phyloP scores from a whole-genome alignment of 805 yeast species.

The Cyberlindnera americana region DNA sequence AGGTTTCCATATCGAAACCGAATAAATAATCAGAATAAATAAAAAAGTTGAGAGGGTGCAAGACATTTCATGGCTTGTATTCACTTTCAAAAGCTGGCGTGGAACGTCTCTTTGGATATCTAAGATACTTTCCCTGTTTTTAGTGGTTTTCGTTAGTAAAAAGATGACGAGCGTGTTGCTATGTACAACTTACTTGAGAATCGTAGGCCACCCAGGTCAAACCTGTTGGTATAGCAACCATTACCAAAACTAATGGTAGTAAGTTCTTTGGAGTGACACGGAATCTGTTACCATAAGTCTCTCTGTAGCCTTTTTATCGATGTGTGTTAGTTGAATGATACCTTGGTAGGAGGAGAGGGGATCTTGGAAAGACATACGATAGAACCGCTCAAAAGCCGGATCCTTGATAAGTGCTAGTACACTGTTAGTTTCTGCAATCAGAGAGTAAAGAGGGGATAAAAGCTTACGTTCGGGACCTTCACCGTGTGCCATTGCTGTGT shows the following conservation, averaged over 20 bases:
- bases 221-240: conserved; percentile 24
- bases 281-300: conserved; percentile 23
- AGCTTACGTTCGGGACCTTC: conserved; percentile 14
- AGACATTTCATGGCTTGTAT: conserved; percentile 14
- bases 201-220: conserved; percentile 23
- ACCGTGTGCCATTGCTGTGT: conserved; percentile 15
- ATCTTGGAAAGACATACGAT: conserved; percentile 17
- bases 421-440: no score
- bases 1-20: no score
- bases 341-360: neutral
- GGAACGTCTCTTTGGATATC: conserved; percentile 23
- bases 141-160: no score
- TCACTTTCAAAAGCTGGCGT: conserved; percentile 24
- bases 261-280: conserved; percentile 24
- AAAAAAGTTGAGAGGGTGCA: neutral
- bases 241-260: conserved; percentile 17
- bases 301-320: conserved; percentile 23
- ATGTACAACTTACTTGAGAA: conserved; percentile 18
- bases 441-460: no score
- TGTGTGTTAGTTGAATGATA: conserved; percentile 7
- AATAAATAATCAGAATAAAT: conserved; percentile 4
- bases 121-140: conserved; percentile 23
- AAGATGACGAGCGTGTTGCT: no score
- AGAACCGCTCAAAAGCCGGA: conserved; percentile 26
- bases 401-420: conserved; percentile 26